Evolutionary conservation across 106 monocot genomes (phyloP), one percentile per base, ranked within the genome.

Genomic region (Vanilla planifolia): DNA sequence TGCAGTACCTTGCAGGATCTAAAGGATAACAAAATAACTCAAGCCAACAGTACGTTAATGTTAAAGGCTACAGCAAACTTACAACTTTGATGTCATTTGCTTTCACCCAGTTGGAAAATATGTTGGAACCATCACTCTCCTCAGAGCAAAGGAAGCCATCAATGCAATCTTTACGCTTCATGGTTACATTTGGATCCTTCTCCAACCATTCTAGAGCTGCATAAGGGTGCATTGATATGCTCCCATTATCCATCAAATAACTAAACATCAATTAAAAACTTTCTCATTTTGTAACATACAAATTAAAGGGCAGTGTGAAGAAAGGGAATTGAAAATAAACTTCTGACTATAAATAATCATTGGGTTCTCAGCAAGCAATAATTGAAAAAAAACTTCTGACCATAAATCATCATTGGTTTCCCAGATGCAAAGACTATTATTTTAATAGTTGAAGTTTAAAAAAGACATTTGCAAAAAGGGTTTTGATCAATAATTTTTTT

Each of bases 141-240:
- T 78, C 78, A 20, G 82, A 83, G 48, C 67, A 59, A 45, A 95
- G 55, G 68, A 80, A 75, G 11, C 86, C 89, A 64, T 95, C 75
- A 17, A 95, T 77, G 76, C 94, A 95, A 59, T 63, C 58, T 66
- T 95, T 95, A 10, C 75, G 73, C 48, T 73, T 86, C 5, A 83
- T 36, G 3, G 86, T 95, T 3, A 68, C 75, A 69, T 81, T 83
- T 47, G 63, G 67, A 33, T 83, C 86, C 66, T 80, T 80, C 59
- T 89, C 89, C 75, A 95, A 62, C 94, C 94, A 95, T 39, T 75
- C 34, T 32, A 95, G 61, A 46, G 71, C 94, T 86, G 77, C 60
- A 74, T 5, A 16, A 29, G 32, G 13, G 0, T 1, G n/a, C 20
- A 57, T 57, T 8, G 16, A 10, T 30, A 35, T 28, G 19, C 33